phyloP scores from a whole-genome alignment of 306 rosid genomes.

The Nissolia schottii region DNA sequence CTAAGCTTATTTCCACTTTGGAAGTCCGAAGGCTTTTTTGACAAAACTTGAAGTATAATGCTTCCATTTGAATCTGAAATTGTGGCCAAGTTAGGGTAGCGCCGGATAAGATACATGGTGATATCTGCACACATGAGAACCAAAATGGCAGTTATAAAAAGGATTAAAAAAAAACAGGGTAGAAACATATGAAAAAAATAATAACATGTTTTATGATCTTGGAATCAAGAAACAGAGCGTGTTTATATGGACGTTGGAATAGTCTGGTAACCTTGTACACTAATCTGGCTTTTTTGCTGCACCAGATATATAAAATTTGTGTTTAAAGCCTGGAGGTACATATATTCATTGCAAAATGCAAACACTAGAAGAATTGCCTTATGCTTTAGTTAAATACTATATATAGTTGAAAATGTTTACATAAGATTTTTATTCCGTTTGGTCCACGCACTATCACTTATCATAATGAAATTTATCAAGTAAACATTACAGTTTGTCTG shows the following conservation, averaged over 20 bases:
- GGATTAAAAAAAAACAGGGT: background rate
- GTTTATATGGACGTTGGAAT: background rate
- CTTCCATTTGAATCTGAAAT: slow-evolving; percentile 35
- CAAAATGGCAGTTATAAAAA: background rate
- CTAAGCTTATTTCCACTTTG: slow-evolving; percentile 51
- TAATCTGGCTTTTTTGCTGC: background rate
- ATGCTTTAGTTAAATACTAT: background rate
- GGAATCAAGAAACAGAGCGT: background rate
- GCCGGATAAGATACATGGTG: slow-evolving; percentile 32
- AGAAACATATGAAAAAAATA: background rate
- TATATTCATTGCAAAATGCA: background rate
- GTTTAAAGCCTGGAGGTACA: background rate
- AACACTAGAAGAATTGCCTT: background rate
- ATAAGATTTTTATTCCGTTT: background rate
- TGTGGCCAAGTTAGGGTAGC: slow-evolving; percentile 33
- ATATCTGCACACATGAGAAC: slow-evolving; percentile 32
- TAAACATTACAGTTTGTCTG: background rate
- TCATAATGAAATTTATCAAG: background rate
- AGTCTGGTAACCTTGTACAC: background rate
- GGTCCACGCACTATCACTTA: background rate
- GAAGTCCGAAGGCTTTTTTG: slow-evolving; percentile 44
- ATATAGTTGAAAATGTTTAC: background rate
- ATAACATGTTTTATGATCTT: background rate
- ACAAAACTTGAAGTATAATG: slow-evolving; percentile 35
- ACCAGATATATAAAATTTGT: background rate